phyloP scores from a whole-genome alignment of 345 rosid genomes.

The Ricinus communis region DNA sequence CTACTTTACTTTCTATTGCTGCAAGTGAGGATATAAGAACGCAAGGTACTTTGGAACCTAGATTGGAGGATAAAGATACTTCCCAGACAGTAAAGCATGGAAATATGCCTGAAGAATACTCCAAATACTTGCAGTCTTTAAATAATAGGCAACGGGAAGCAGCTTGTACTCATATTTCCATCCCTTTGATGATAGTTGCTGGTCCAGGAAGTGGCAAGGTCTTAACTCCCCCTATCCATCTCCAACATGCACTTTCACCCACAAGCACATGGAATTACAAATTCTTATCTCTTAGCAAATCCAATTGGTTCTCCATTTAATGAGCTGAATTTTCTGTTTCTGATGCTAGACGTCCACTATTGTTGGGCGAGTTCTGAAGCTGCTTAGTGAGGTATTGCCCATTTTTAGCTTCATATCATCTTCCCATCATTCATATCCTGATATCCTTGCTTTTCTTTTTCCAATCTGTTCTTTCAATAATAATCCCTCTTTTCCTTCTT shows the following conservation, averaged over 20 bases:
- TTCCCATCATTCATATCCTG: slow-evolving; percentile 4
- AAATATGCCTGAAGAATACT: slow-evolving; percentile 61
- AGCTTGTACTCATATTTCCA: slow-evolving; percentile 65
- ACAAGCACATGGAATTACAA: too few species aligned
- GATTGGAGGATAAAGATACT: slow-evolving; percentile 22
- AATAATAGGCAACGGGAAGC: slow-evolving; percentile 89
- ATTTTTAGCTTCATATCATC: slow-evolving; percentile 13
- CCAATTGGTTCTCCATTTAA: slow-evolving; percentile 6
- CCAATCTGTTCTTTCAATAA: not conserved
- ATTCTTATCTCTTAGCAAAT: too few species aligned
- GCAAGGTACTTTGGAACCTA: slow-evolving; percentile 11
- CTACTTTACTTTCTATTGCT: slow-evolving; percentile 17
- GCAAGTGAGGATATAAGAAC: slow-evolving; percentile 12
- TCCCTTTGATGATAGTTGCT: slow-evolving; percentile 88
- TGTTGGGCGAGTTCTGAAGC: slow-evolving; percentile 87
- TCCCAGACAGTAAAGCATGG: slow-evolving; percentile 27
- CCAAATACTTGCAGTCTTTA: slow-evolving; percentile 60
- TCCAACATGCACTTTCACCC: too few species aligned
- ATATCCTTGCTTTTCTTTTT: not conserved
- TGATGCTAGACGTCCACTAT: slow-evolving; percentile 80
- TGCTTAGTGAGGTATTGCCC: slow-evolving; percentile 67
- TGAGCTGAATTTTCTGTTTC: slow-evolving; percentile 24
- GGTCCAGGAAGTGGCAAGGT: slow-evolving; percentile 99
- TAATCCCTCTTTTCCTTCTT: not conserved
- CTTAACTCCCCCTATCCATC: slow-evolving; percentile 8